A percentile compares a stretch with the other conserved stretches of the same genome.
These are phyloP conservation scores for Penicillium freii DNA, from an alignment of 2,329 filamentous ascomycete genomes.

Conservation along the genomic window DNA sequence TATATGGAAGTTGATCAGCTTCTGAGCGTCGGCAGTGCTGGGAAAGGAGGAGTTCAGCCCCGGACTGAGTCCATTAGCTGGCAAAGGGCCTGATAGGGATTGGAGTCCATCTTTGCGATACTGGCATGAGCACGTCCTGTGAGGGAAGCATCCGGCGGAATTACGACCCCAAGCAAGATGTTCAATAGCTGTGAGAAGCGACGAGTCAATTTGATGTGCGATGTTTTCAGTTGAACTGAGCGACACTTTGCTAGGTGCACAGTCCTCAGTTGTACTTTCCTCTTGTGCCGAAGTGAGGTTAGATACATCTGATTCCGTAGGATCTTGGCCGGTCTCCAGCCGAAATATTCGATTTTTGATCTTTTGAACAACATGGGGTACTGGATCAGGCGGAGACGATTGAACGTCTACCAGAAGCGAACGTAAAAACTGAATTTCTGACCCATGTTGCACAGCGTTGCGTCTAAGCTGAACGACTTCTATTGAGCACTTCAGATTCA, in stretches of 20 bases:
- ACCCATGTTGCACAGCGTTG: constrained; percentile 26
- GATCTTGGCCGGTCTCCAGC: constrained; percentile 21
- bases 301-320: background rate
- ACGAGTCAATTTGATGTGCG: constrained; percentile 22
- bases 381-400: constrained; percentile 6
- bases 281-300: background rate
- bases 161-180: constrained; percentile 42
- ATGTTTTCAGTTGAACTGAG: constrained; percentile 6
- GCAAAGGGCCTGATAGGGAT: constrained; percentile 13
- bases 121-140: constrained; percentile 31
- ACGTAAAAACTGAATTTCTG: constrained; percentile 27
- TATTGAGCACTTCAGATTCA: constrained; percentile 27
- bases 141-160: constrained; percentile 35
- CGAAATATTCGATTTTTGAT: constrained; percentile 23
- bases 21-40: constrained; percentile 15
- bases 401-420: constrained; percentile 25
- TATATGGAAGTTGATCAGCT: constrained; percentile 26
- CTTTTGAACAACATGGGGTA: constrained; percentile 8
- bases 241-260: constrained; percentile 4
- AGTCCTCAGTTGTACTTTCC: constrained; percentile 4
- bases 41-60: constrained; percentile 13
- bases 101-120: constrained; percentile 22
- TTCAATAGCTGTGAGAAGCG: constrained; percentile 36
- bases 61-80: constrained; percentile 10
- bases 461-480: constrained; percentile 26